phyloP scores from a whole-genome alignment of 768 basidiomycete genomes.

The Imleria badia region DNA sequence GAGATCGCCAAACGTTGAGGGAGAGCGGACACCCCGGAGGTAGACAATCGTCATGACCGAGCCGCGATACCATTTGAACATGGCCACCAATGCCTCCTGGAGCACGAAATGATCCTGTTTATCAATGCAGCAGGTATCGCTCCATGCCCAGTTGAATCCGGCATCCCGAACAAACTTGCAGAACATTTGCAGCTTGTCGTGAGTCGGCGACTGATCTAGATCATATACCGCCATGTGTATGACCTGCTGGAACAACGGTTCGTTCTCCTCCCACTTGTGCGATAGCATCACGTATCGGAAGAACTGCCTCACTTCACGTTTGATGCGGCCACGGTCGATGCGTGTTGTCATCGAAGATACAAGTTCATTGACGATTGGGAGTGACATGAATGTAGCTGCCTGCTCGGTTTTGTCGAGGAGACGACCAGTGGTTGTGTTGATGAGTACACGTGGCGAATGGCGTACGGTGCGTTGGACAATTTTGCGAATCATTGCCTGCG shows the following conservation, averaged over 20 bases:
- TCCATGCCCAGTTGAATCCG: not conserved
- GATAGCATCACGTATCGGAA: constrained; percentile 5
- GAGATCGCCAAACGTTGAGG: not conserved
- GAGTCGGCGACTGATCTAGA: not conserved
- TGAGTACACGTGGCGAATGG: too few species aligned
- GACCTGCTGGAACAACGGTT: not conserved
- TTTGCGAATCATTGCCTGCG: too few species aligned
- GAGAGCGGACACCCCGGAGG: not conserved
- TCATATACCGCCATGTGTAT: not conserved
- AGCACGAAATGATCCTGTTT: not conserved
- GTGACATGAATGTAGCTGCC: too few species aligned
- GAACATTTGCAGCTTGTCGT: not conserved
- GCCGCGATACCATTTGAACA: not conserved
- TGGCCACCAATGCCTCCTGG: not conserved
- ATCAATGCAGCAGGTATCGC: not conserved
- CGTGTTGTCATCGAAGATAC: too few species aligned
- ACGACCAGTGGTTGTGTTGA: too few species aligned
- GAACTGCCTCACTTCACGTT: not conserved
- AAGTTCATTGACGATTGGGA: too few species aligned
- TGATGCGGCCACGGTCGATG: not conserved
- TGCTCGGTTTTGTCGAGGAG: too few species aligned
- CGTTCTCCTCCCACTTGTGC: constrained; percentile 5
- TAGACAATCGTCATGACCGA: not conserved
- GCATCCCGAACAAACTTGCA: not conserved
- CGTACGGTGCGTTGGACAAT: too few species aligned